These are phyloP conservation scores for Biscogniauxia marginata DNA, from an alignment of 2,329 filamentous ascomycete genomes.

Conservation along the genomic window DNA sequence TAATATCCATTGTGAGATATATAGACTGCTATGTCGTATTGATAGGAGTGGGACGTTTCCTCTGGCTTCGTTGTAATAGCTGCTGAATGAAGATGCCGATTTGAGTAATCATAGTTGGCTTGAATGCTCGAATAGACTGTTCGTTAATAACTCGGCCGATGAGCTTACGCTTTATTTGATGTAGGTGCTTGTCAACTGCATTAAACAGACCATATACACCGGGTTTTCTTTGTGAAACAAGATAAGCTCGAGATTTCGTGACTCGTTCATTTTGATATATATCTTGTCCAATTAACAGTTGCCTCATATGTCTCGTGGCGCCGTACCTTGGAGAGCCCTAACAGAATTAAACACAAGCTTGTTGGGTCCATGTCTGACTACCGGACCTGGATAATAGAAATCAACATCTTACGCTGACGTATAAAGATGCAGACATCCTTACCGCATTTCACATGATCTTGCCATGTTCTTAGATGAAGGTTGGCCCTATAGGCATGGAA, in stretches of 20 bases:
- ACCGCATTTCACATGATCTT: not conserved
- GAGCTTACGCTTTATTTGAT: not conserved
- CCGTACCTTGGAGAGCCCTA: constrained; percentile 1
- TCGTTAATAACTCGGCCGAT: constrained; percentile 1
- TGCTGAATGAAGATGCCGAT: constrained; percentile 4
- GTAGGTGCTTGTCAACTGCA: not conserved
- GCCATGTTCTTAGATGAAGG: not conserved
- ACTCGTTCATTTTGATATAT: constrained; percentile 7
- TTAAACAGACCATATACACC: constrained; percentile 3
- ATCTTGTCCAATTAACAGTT: not conserved
- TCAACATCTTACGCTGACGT: not conserved
- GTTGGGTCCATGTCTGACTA: constrained; percentile 2
- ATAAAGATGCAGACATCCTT: not conserved
- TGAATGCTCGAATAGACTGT: constrained; percentile 1
- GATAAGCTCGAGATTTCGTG: constrained; percentile 5
- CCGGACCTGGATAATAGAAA: not conserved
- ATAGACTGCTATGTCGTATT: constrained; percentile 1
- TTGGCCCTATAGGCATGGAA: not conserved
- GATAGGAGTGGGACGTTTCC: not conserved
- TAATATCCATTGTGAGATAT: constrained; percentile 6
- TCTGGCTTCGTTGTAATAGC: not conserved
- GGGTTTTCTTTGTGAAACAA: not conserved
- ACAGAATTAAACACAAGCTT: constrained; percentile 3
- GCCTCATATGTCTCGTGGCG: not conserved
- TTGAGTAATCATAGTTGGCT: constrained; percentile 2